Evolutionary conservation across 768 basidiomycete species (phyloP), one percentile per base, ranked within the genome.

Genomic region (Lactifluus hygrophoroides): DNA sequence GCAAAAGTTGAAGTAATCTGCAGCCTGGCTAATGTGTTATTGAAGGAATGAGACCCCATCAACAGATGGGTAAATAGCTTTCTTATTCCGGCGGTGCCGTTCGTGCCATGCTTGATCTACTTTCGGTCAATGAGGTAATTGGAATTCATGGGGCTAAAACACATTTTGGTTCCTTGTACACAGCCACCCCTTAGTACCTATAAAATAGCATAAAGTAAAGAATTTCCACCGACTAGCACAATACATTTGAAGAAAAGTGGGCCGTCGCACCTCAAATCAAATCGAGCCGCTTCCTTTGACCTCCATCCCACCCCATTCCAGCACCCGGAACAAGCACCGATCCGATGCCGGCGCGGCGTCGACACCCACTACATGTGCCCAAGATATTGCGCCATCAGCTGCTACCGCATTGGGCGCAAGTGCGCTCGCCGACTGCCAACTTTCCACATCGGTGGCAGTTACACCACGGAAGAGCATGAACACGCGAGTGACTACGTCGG

Each of bases 391-490:
- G 3, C 67, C 69, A 28, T 69, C 64, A 10, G 19, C 44, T n/a
- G 44, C 44, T 2, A 10, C 14, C 6, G 32, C n/a, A 4, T 2
- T 38, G 16, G 14, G 10, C 16, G 37, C 14, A 17, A 38, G 40
- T 21, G 7, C 40, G 40, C 40, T 42, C 6, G n/a, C n/a, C n/a
- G 40, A 42, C 8, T 42, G 40, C 40, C 40, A 16, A 42, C 37
- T 44, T 3, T 28, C 46, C 2, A 65, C 25, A 0, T 71, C 66
- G 0, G 59, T 64, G 5, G 61, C 64, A 5, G 44, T 21, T 1
- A 78, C 62, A 2, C 76, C 75, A 27, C 70, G 64, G 66, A 77
- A 80, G 1, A 79, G 61, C 76, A 79, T 76, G 61, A 80, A 78
- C 9, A 79, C 68, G 8, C 76, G 73, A 0, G 70, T 74, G 7